Base-by-base conservation (phyloP, 805 yeast genomes). In the Ogataea pignaliae region DNA sequence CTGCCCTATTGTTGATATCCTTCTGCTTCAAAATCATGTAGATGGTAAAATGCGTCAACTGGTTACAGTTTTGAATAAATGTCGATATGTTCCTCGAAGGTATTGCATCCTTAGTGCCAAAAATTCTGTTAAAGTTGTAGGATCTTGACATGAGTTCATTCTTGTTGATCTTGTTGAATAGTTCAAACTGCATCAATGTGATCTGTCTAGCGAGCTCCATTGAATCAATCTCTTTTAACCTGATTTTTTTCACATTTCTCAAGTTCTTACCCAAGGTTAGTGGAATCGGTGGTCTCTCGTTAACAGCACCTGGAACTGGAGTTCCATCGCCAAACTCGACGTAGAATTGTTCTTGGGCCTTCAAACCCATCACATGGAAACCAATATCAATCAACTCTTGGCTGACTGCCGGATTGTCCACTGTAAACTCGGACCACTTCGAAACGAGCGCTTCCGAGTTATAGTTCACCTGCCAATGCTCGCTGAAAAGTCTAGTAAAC, bases 131-230 rank as follows among this genome's bases (percentile, higher is more conserved):
- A 46, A 76, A 75, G 18, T 85, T 83, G 86, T 95, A 87, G 0
- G 83, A 81, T 55, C 91, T 79, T 39, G 83, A 79, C 39, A 89
- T 66, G 56, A 93, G 82, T 53, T 90, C 93, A 52, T 76, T 76
- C 41, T 81, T 78, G 13, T 81, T 75, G 37, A 91, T 85, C 45
- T 75, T 72, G n/a, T 78, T 66, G 60, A 84, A 90, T 29, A 81
- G 64, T 36, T 73, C 75, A 57, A 81, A 86, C 60, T 88, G 96
- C 43, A 81, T 71, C n/a, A 88, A 61, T 0, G 97, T 86, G 43
- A 91, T 65, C 63, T 91, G 97, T 41, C 89, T 71, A 0, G 97
- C 97, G 51, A 90, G 72, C 47, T 82, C 91, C 40, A 75, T 66
- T 29, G 87, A 78, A 52, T 85, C 90, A 41, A 88, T 76, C 41